Evolutionary conservation across 768 basidiomycete species (phyloP), one percentile per base, ranked within the genome.

Genomic region (Hygrophoropsis aurantiaca): DNA sequence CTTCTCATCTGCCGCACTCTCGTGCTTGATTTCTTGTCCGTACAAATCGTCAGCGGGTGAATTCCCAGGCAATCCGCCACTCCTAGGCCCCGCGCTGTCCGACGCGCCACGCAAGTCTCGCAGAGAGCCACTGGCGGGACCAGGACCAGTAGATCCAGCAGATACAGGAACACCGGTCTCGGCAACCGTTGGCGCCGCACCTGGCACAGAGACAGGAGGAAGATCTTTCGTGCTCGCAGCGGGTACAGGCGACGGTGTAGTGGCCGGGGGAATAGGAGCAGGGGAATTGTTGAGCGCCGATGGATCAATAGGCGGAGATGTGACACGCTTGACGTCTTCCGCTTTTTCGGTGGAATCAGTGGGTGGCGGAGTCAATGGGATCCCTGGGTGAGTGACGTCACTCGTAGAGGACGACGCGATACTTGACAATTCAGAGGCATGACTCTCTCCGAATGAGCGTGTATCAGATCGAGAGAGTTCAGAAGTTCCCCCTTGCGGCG

Each of bases 371-470:
- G 77, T 73, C 33, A 74, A 19, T 3, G 75, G 66, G n/a, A 74
- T 59, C 38, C 62, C 62, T 16, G 70, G 67, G 46, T 70, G 66
- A 39, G 52, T 55, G 30, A 54, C 42, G 20, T 57, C 50, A 21
- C 52, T 57, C 5, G 54, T 46, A 19, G 59, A 52, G 0, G 62
- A 59, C 11, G 74, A 60, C 40, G 67, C 66, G 42, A 90, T 81
- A 54, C 70, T 74, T 15, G 77, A 76, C 27, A 93, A 73, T 66
- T 92, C 90, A 27, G 68, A 74, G 0, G 85, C 87, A 57, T 93
- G 90, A 32, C 83, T 91, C 65, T 85, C 87, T 16, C 90, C 90
- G 59, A 93, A 93, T 65, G 86, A 90, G 47, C 79, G 79, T 0
- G 86, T 87, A 57, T 92, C 86, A 3, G 84, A 84, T 50, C 84